Evolutionary conservation across 108 stramenopile species (phyloP).

Genomic region (Skeletonema costatum): DNA sequence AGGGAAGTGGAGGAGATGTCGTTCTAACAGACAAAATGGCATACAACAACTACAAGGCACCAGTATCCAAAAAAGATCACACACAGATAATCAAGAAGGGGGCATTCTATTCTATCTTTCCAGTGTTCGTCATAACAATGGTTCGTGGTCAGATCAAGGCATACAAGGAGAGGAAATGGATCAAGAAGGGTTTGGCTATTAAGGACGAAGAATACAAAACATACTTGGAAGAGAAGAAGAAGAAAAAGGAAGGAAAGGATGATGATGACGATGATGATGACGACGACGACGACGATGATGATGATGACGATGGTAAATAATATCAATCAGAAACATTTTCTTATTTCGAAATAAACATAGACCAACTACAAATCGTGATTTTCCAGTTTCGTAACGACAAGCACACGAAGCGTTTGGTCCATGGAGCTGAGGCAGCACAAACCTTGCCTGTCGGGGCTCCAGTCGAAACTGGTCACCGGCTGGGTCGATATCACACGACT

Average conservation of each 20-base stretch:
- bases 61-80: conserved; percentile 27
- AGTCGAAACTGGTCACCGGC: conserved; percentile 89
- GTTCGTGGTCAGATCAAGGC: conserved; percentile 44
- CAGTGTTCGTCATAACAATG: conserved; percentile 43
- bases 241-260: conserved; percentile 20
- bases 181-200: conserved; percentile 34
- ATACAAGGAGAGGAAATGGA: conserved; percentile 41
- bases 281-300: conserved; percentile 40
- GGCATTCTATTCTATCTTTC: conserved; percentile 40
- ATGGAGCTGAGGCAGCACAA: conserved; percentile 73
- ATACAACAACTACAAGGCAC: conserved; percentile 42
- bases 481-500: conserved; percentile 84
- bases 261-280: conserved; percentile 37
- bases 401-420: conserved; percentile 77
- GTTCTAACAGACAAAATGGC: conserved; percentile 45
- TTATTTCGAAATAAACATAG: conserved; percentile 1
- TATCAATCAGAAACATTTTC: background rate
- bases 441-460: conserved; percentile 86
- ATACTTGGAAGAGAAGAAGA: conserved; percentile 40
- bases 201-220: conserved; percentile 35
- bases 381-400: conserved; percentile 45
- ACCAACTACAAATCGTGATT: conserved; percentile 6
- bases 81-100: conserved; percentile 37
- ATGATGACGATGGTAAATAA: background rate
- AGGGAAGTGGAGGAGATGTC: conserved; percentile 27